Conservation (phyloP, 495 filamentous ascomycete genomes). For the Podospora fimiseda region DNA sequence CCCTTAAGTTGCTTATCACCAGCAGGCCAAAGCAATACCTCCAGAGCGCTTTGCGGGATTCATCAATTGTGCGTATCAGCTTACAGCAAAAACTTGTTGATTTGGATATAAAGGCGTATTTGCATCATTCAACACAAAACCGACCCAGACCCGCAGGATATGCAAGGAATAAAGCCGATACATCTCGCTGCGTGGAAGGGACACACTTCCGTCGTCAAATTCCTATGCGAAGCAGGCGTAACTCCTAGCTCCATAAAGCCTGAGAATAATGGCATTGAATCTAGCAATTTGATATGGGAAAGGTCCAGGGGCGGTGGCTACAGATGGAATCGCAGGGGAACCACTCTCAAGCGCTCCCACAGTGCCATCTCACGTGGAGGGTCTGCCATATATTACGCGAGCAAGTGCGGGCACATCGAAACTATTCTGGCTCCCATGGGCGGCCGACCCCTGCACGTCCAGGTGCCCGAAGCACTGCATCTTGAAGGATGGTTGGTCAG, state of each 20-base stretch:
- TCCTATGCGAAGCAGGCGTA: conserved; percentile 24
- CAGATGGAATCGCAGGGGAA: no score
- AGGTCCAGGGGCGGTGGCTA: no score
- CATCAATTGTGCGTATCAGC: conserved; percentile 19
- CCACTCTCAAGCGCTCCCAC: no score
- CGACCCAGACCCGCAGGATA: conserved; percentile 10
- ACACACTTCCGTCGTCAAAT: conserved; percentile 9
- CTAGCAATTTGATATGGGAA: no score
- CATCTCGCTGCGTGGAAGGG: conserved; percentile 17
- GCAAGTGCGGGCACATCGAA: conserved; percentile 13
- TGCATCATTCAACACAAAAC: conserved; percentile 12
- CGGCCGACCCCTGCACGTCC: conserved; percentile 2
- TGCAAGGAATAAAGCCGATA: conserved; percentile 19
- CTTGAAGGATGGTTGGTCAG: conserved; percentile 1
- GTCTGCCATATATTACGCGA: conserved; percentile 17
- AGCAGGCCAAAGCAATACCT: conserved; percentile 31
- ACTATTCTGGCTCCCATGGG: conserved; percentile 15
- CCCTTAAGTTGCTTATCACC: conserved; percentile 36
- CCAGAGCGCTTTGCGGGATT: conserved; percentile 14
- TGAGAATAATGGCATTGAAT: conserved; percentile 8
- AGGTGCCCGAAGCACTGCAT: conserved; percentile 6
- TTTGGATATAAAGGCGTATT: conserved; percentile 20
- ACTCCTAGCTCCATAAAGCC: conserved; percentile 23
- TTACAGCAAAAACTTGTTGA: conserved; percentile 32
- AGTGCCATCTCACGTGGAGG: no score